A percentile compares a stretch with the other conserved stretches of the same genome.
Evolutionary conservation across 352 stramenopile species (phyloP).

Genomic region (Lagenidium giganteum): DNA sequence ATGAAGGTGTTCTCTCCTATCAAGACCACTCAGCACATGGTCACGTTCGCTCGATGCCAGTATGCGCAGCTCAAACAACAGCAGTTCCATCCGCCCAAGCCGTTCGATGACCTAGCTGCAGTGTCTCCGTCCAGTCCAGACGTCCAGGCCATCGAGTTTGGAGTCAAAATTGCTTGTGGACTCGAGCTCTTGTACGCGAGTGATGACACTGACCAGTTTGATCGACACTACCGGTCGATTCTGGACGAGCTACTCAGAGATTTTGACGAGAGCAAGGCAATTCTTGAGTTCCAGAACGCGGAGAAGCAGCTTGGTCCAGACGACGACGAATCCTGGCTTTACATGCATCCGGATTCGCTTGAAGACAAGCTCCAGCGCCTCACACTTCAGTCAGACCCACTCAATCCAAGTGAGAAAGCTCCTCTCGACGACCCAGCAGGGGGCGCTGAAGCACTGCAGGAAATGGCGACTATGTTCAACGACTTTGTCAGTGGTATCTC

Average conservation of each 20-base stretch:
- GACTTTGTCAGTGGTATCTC: constrained; percentile 64
- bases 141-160: constrained; percentile 42
- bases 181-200: constrained; percentile 63
- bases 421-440: constrained; percentile 12
- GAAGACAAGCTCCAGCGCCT: constrained; percentile 50
- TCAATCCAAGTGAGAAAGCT: neutral
- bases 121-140: constrained; percentile 12
- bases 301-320: constrained; percentile 21
- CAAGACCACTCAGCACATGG: constrained; percentile 11
- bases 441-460: constrained; percentile 58
- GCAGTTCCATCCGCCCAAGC: constrained; percentile 55
- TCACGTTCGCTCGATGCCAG: constrained; percentile 77
- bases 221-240: constrained; percentile 23
- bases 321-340: constrained; percentile 78
- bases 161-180: constrained; percentile 73
- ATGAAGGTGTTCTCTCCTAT: constrained; percentile 48
- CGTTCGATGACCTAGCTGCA: constrained; percentile 25
- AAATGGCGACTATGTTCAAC: constrained; percentile 70
- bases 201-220: constrained; percentile 38
- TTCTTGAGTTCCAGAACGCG: neutral
- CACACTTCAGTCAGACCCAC: neutral
- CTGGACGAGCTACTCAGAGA: constrained; percentile 28
- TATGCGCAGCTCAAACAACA: constrained; percentile 83
- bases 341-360: constrained; percentile 66
- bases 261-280: neutral